Evolutionary conservation across 2,329 filamentous ascomycete species (phyloP).

Genomic region (Daldinia sp.): DNA sequence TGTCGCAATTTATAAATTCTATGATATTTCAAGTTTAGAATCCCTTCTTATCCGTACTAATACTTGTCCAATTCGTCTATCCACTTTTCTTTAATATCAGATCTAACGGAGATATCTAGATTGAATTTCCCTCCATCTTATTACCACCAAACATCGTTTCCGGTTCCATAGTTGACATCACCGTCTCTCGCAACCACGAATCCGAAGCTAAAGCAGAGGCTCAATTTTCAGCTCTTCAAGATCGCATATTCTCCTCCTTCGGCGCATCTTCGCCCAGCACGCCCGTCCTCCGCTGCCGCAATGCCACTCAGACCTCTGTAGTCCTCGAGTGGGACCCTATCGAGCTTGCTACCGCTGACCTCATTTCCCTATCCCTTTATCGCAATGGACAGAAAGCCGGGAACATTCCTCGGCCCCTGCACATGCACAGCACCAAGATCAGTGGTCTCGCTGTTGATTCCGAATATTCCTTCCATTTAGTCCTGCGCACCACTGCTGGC

Average conservation of each 20-base stretch:
- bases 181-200: slow-evolving; percentile 84
- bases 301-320: slow-evolving; percentile 97
- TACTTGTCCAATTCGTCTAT: slow-evolving; percentile 10
- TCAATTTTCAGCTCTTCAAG: slow-evolving; percentile 86
- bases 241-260: slow-evolving; percentile 87
- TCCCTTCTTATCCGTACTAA: background rate
- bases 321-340: slow-evolving; percentile 99
- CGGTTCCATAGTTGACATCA: slow-evolving; percentile 97
- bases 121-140: slow-evolving; percentile 98
- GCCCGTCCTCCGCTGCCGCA: slow-evolving; percentile 89
- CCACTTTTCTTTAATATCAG: background rate
- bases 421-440: slow-evolving; percentile 96
- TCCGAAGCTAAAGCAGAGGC: slow-evolving; percentile 81
- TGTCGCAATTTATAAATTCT: slow-evolving; percentile 41
- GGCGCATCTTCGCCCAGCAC: slow-evolving; percentile 81
- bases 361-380: slow-evolving; percentile 90
- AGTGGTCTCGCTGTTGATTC: slow-evolving; percentile 95
- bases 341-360: slow-evolving; percentile 88
- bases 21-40: slow-evolving; percentile 5
- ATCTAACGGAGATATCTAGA: slow-evolving; percentile 66
- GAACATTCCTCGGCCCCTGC: slow-evolving; percentile 86
- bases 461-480: slow-evolving; percentile 93
- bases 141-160: slow-evolving; percentile 95
- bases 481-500: slow-evolving; percentile 90
- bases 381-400: slow-evolving; percentile 97